Evolutionary conservation across 441 rosid species (phyloP), one percentile per base, ranked within the genome.

Genomic region (Iberis amara): DNA sequence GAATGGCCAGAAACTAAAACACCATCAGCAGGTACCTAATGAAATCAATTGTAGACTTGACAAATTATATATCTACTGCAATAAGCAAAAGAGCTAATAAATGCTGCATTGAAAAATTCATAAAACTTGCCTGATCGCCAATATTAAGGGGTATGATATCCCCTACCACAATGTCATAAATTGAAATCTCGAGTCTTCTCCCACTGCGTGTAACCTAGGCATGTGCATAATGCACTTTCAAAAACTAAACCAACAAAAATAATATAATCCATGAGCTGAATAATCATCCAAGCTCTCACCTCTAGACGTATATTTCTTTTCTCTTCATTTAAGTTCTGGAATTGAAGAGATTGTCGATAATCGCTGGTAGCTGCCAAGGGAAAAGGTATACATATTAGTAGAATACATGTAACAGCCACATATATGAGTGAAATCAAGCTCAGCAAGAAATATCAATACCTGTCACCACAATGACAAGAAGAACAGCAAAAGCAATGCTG

Each of bases 11-110:
- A 63, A 59, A 87, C 78, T 66, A 89, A 26, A 59, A 89, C 71
- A 71, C 99, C 97, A 69, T 92, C 99, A 50, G 99, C 97, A 57
- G 99, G 97, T 26, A 92, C 97, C 99, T 89, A 61, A 7, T 44
- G 42, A 65, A 40, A 52, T 37, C 42, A 11, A 48, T 39, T 55
- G 14, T 55, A 57, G 30, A 24, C 53, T 31, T 21, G 49, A 28
- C 14, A 47, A 33, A 37, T n/a, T 42, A 53, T 28, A 24, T 49
- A 49, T 27, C 35, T 7, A 30, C 8, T 6, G 32, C n/a, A 52
- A 23, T 30, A 12, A 54, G 23, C 15, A 50, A n/a, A 41, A 18
- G 53, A 39, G 35, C 7, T 43, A 15, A 41, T 31, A 56, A 15
- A 39, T 11, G 41, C 13, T 24, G 45, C 24, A 51, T 18, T 28